Evolutionary conservation across 768 basidiomycete genomes (phyloP).

Genomic region (Lactarius sanguifluus): DNA sequence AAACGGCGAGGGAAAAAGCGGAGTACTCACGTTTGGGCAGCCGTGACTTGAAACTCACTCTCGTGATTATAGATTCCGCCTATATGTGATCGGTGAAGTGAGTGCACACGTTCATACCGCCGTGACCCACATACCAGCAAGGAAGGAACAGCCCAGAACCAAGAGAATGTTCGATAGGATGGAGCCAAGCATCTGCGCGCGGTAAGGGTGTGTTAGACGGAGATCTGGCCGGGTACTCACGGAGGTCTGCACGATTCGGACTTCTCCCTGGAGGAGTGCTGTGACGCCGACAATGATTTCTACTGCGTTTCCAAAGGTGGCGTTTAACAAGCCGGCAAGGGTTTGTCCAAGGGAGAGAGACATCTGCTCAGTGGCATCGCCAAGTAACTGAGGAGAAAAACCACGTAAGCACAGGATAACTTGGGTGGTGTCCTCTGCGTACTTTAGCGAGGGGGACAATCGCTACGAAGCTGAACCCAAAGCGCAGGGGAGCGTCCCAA

Average conservation of each 20-base stretch:
- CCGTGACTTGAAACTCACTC: constrained; percentile 76
- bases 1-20: background rate
- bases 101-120: constrained; percentile 4
- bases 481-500: constrained; percentile 78
- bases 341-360: constrained; percentile 79
- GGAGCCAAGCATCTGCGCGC: constrained; percentile 76
- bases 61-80: constrained; percentile 67
- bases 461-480: constrained; percentile 74
- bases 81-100: constrained; percentile 35
- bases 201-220: constrained; percentile 12
- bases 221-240: constrained; percentile 40
- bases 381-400: constrained; percentile 53
- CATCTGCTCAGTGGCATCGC: constrained; percentile 81
- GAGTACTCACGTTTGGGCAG: constrained; percentile 76
- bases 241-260: constrained; percentile 90
- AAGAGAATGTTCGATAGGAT: constrained; percentile 88
- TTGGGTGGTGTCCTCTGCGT: constrained; percentile 21
- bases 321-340: constrained; percentile 83
- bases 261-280: constrained; percentile 68
- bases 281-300: constrained; percentile 90
- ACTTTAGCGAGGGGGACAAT: constrained; percentile 89
- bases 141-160: constrained; percentile 88
- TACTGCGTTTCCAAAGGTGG: constrained; percentile 79
- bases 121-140: constrained; percentile 55
- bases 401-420: background rate